These are phyloP conservation scores for Glarea lozoyensis DNA, from an alignment of 495 filamentous ascomycete genomes.

Conservation along the genomic window DNA sequence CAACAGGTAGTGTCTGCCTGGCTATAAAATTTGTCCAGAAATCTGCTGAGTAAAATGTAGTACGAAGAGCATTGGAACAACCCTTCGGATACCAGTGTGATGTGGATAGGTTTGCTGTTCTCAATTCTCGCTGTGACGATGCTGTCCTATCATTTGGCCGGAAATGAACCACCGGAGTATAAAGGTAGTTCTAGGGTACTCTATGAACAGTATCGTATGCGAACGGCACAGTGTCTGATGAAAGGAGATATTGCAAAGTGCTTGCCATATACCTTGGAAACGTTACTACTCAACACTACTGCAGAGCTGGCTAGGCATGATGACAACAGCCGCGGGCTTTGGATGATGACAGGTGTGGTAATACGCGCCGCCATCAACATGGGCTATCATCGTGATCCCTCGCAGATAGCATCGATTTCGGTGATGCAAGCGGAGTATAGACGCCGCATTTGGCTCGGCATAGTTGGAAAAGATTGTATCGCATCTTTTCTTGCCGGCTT, in stretches of 20 bases:
- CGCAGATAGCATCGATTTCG: slow-evolving; percentile 69
- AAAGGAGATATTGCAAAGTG: slow-evolving; percentile 44
- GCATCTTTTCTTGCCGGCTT: slow-evolving; percentile 28
- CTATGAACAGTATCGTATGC: slow-evolving; percentile 45
- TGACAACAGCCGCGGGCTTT: slow-evolving; percentile 21
- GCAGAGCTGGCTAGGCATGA: slow-evolving; percentile 19
- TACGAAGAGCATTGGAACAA: slow-evolving; percentile 16
- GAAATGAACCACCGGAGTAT: slow-evolving; percentile 64
- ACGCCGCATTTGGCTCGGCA: slow-evolving; percentile 25
- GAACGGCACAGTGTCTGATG: slow-evolving; percentile 27
- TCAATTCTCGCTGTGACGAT: slow-evolving; percentile 61
- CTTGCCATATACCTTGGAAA: slow-evolving; percentile 27
- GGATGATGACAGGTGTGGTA: slow-evolving; percentile 28
- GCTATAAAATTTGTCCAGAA: background rate
- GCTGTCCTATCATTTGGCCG: slow-evolving; percentile 51
- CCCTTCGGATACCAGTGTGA: slow-evolving; percentile 13
- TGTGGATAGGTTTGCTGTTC: slow-evolving; percentile 29
- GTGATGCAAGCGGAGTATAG: slow-evolving; percentile 63
- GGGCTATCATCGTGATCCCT: slow-evolving; percentile 54
- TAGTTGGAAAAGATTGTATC: slow-evolving; percentile 25
- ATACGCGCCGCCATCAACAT: slow-evolving; percentile 29
- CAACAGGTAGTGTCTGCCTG: slow-evolving; percentile 9
- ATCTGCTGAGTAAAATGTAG: slow-evolving; percentile 6
- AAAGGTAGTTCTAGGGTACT: slow-evolving; percentile 44
- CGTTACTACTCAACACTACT: slow-evolving; percentile 25